phyloP scores from a whole-genome alignment of 495 filamentous ascomycete species.

The Corynascus novoguineensis region DNA sequence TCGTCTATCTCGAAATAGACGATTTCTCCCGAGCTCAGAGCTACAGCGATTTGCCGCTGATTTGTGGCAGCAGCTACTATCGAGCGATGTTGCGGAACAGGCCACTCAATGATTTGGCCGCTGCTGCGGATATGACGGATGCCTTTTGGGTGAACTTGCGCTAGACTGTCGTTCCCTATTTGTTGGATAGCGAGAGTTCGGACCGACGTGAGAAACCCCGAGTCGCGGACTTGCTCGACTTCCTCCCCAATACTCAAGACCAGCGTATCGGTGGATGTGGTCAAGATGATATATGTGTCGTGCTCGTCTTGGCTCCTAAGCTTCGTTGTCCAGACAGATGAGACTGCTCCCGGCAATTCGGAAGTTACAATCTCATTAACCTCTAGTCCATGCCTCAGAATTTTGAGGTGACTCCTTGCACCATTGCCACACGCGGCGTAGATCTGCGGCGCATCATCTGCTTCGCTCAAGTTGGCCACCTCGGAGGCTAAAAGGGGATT shows the following conservation, averaged over 20 bases:
- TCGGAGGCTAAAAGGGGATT: conserved; percentile 87
- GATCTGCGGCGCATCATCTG: conserved; percentile 93
- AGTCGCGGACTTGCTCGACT: neutral
- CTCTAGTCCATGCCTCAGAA: neutral
- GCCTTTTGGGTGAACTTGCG: neutral
- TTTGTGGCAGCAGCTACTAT: neutral
- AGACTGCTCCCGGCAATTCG: neutral
- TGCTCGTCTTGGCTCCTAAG: neutral
- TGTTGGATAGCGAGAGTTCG: neutral
- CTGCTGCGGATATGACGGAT: neutral
- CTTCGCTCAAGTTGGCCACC: conserved; percentile 68
- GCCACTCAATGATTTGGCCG: neutral
- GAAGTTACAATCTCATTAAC: neutral
- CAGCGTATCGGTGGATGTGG: neutral
- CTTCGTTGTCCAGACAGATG: neutral
- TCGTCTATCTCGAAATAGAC: neutral
- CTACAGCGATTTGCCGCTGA: neutral
- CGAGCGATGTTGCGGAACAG: neutral
- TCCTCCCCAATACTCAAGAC: neutral
- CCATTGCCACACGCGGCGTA: conserved; percentile 49
- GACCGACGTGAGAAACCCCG: neutral
- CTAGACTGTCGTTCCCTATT: neutral
- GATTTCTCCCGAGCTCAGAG: neutral
- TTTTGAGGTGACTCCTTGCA: neutral
- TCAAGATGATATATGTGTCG: neutral